Conservation (phyloP, 73 alveolate species). For the Strombidium stylifer region DNA sequence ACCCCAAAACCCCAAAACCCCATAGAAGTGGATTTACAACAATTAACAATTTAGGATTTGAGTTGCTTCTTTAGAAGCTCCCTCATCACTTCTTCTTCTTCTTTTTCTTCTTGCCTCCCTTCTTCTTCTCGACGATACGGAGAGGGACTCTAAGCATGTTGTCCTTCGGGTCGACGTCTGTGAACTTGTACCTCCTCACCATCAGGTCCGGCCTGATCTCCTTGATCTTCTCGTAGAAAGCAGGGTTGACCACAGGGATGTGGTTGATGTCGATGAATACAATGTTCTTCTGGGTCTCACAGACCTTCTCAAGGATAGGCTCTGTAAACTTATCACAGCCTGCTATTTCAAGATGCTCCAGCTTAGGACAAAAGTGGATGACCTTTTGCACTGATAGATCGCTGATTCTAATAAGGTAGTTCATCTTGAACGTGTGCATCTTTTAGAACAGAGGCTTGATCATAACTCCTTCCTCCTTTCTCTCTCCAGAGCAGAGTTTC, state of each 20-base stretch:
- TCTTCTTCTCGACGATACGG: conserved; percentile 13
- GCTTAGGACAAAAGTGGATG: background rate
- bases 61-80: too few species aligned
- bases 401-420: conserved; percentile 1
- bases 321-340: conserved; percentile 35
- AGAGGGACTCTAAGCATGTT: conserved; percentile 26
- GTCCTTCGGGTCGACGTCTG: conserved; percentile 30
- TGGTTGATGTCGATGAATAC: conserved; percentile 25
- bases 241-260: conserved; percentile 34
- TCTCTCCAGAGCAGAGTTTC: conserved; percentile 27
- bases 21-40: too few species aligned
- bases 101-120: conserved; percentile 1
- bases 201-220: conserved; percentile 30
- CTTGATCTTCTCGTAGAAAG: conserved; percentile 1
- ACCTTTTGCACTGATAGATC: conserved; percentile 25
- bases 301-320: conserved; percentile 9
- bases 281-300: background rate
- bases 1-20: too few species aligned
- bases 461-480: background rate
- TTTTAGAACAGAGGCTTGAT: conserved; percentile 9
- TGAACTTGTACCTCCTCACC: conserved; percentile 19
- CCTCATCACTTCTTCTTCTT: conserved; percentile 1
- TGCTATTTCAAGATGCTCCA: conserved; percentile 30
- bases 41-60: too few species aligned
- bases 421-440: conserved; percentile 6